Evolutionary conservation across 1,284 basidiomycete species (phyloP).

Genomic region (Malassezia sympodialis): DNA sequence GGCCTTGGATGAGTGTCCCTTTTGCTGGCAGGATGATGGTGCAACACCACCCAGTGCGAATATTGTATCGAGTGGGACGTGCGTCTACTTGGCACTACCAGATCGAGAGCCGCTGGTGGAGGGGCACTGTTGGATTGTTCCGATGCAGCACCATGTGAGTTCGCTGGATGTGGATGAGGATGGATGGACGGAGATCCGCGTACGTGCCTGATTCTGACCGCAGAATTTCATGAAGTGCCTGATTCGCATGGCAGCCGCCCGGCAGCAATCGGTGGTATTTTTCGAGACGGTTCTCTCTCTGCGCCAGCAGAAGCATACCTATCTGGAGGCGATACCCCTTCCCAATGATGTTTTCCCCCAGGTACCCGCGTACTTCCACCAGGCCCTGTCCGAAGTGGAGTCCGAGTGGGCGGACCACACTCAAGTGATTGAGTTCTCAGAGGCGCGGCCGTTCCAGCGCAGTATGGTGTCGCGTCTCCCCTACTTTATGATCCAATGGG

Average conservation of each 20-base stretch:
- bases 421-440: slow-evolving; percentile 84
- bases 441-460: slow-evolving; percentile 26
- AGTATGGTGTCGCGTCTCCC: slow-evolving; percentile 81
- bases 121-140: slow-evolving; percentile 88
- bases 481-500: slow-evolving; percentile 97
- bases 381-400: slow-evolving; percentile 79
- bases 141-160: slow-evolving; percentile 73
- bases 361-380: slow-evolving; percentile 86
- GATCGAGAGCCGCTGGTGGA: slow-evolving; percentile 70
- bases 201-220: not conserved
- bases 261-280: slow-evolving; percentile 81
- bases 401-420: slow-evolving; percentile 95
- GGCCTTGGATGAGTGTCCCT: slow-evolving; percentile 69
- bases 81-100: slow-evolving; percentile 79
- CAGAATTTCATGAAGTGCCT: slow-evolving; percentile 99
- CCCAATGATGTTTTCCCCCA: slow-evolving; percentile 72
- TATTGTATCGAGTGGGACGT: slow-evolving; percentile 77
- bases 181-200: slow-evolving; percentile 60
- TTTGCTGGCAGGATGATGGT: slow-evolving; percentile 49
- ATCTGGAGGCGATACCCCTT: slow-evolving; percentile 79
- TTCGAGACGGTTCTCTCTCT: slow-evolving; percentile 81
- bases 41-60: slow-evolving; percentile 65
- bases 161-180: slow-evolving; percentile 92
- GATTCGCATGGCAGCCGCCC: slow-evolving; percentile 74
- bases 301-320: slow-evolving; percentile 77